Base-by-base conservation (phyloP, 2,329 filamentous ascomycete species). In the Stagonosporopsis tanaceti region DNA sequence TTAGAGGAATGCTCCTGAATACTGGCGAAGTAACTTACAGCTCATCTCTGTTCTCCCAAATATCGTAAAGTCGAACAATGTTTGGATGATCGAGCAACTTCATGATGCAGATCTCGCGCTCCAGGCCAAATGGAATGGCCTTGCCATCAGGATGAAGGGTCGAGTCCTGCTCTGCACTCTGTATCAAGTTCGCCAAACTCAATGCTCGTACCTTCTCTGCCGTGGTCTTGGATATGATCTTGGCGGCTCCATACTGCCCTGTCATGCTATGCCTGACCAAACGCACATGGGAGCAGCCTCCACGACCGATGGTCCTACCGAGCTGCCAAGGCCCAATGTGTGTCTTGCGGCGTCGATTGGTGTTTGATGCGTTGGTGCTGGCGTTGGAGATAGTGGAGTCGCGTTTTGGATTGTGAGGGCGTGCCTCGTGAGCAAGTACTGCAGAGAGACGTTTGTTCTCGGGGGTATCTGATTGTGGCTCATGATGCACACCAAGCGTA, bases 41-140 rank as follows among this genome's bases (percentile, higher is more conserved):
- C 77, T 99, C 93, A 54, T 92, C 91, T 22, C 91, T 86, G 73
- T 97, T 98, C 79, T 99, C 95, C 94, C 94, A 99, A 28, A 99
- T 94, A 78, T 99, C 95, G 73, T 94, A 95, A 9, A 99, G 80
- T 65, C 91, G 92, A 76, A 97, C 93, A 68, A 98, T 94, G 74
- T 98, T 95, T 6, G 90, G 91, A 77, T 99, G 95, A 70, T 97
- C 89, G 59, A 98, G 91, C 56, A 98, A 84, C 79, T 97, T 98
- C 85, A 99, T 92, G 67, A 99, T 96, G 30, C 94, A 93, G 38
- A 99, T 93, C 74, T 99, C 95, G 52, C 95, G 86, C 78, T 98
- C 94, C 60, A 99, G 90, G 1, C 93, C 91, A 69, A 94, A 87
- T 1, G 94, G 94, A 73, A 96, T 93, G 51, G 88, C 85, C 57